Evolutionary conservation across 371 early-diverging fungal species (phyloP).

Genomic region (Haplosporangium sp.): DNA sequence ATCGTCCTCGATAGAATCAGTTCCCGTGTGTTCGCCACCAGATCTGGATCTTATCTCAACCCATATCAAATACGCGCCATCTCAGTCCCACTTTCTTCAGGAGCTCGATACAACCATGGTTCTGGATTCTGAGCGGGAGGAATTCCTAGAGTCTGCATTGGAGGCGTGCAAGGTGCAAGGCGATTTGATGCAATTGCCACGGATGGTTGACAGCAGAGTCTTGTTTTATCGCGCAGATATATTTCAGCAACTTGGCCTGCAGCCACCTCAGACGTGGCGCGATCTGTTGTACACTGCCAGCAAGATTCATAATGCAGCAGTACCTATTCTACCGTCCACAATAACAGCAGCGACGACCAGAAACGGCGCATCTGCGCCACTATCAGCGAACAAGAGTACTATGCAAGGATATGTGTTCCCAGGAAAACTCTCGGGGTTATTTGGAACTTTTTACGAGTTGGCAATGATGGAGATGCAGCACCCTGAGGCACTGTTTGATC

Average conservation of each 20-base stretch:
- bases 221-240: slow-evolving; percentile 34
- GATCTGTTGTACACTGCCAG: slow-evolving; percentile 23
- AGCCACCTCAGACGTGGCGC: slow-evolving; percentile 25
- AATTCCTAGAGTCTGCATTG: slow-evolving; percentile 30
- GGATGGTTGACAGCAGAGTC: slow-evolving; percentile 47
- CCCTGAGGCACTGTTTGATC: slow-evolving; percentile 21
- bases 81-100: slow-evolving; percentile 34
- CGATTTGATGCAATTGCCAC: slow-evolving; percentile 32
- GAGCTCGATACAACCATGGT: slow-evolving; percentile 13
- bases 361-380: too few relatives aligned
- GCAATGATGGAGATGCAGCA: slow-evolving; percentile 45
- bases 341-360: too few relatives aligned
- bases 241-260: slow-evolving; percentile 15
- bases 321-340: not conserved
- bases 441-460: slow-evolving; percentile 46
- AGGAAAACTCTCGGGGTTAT: slow-evolving; percentile 41
- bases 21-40: not conserved
- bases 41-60: slow-evolving; percentile 32
- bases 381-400: not conserved
- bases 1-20: not conserved
- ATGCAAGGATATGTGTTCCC: slow-evolving; percentile 48
- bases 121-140: slow-evolving; percentile 5
- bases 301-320: slow-evolving; percentile 1
- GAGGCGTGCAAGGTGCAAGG: slow-evolving; percentile 31
- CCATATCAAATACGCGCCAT: slow-evolving; percentile 48